Evolutionary conservation across 1,139 yeast species (phyloP), one percentile per base, ranked within the genome.

Genomic region (Magnusiomyces ingens): DNA sequence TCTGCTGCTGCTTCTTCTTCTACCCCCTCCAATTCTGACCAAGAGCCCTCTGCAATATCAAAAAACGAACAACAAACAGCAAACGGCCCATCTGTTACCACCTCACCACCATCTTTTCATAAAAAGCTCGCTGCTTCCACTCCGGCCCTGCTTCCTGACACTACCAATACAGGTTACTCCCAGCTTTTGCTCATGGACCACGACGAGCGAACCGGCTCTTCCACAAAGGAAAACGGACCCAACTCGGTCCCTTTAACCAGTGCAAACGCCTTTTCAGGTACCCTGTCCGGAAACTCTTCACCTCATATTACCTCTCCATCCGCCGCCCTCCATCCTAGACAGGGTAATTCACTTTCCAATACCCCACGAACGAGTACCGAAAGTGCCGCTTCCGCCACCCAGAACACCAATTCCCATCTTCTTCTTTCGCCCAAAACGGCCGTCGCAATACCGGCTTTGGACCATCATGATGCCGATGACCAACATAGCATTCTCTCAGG

Each of bases 141-240:
- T 13, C 36, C 48, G 8, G 8, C 8, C 8, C 8, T 8, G 8
- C 32, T 26, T 26, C 32, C 32, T 5, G 32, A 26, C 32, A 26
- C 32, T 5, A 8, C 32, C 32, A 26, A 26, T 10, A 45, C 51
- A 0, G 51, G 45, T 13, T 49, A 42, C 41, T 42, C 47, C 17
- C 98, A 93, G 72, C 77, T 93, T 55, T 78, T 90, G 52, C 85
- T 89, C 53, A 90, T 93, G 97, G 98, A 93, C 69, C 91, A 85
- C 61, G 96, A 88, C 64, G 95, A 45, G 10, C 18, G 32, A 18
- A 12, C 48, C 18, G 42, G 42, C n/a, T 6, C 32, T 10, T 17
- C 26, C 26, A 44, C 15, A n/a, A 19, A 36, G 15, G 45, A 42
- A 21, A 18, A 18, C 22, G 48, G 38, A 3, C 37, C 38, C 21